Evolutionary conservation across 148 eudicot species (phyloP), one percentile per base, ranked within the genome.

Genomic region (Fagopyrum esculentum): DNA sequence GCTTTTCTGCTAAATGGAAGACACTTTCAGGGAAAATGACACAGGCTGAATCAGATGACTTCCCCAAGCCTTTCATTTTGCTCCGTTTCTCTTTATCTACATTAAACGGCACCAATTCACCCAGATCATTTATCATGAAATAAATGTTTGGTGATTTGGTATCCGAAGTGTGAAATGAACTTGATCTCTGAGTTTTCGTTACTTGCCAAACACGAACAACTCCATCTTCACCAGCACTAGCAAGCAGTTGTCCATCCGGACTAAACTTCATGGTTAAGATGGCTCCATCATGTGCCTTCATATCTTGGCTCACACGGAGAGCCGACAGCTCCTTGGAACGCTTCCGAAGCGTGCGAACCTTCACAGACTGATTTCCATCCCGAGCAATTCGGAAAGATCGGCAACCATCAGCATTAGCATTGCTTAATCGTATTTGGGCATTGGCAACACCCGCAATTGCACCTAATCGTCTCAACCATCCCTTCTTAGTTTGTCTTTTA

Each of bases 231-330:
- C 97, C 96, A 45, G 89, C 92, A 84, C 89, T 92, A 4, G 97
- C 98, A 68, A 95, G 74, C 76, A 82, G 81, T 75, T 77, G 83
- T 5, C 96, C 96, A 80, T 92, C 96, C 47, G 82, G 93, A 81
- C 98, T 95, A 80, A 95, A 95, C 78, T 90, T 92, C 89, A 95
- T 90, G 2, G 93, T 83, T 63, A 85, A 81, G 63, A 95, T 90
- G 45, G 96, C 88, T 61, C 97, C 98, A 48, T 90, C 76, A 68
- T 95, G 97, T 5, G 92, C 97, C 45, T 54, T 54, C 47, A 92
- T 80, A 72, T 90, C 97, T 80, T 95, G 98, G 61, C 83, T 88
- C 73, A 77, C 74, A 74, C 80, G 87, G 12, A 95, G 86, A 70
- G 87, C 84, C 0, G 98, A 92, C 22, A 94, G 73, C 55, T 90